phyloP scores from a whole-genome alignment of 1,284 basidiomycete genomes.

The Fomitopsis palustris region DNA sequence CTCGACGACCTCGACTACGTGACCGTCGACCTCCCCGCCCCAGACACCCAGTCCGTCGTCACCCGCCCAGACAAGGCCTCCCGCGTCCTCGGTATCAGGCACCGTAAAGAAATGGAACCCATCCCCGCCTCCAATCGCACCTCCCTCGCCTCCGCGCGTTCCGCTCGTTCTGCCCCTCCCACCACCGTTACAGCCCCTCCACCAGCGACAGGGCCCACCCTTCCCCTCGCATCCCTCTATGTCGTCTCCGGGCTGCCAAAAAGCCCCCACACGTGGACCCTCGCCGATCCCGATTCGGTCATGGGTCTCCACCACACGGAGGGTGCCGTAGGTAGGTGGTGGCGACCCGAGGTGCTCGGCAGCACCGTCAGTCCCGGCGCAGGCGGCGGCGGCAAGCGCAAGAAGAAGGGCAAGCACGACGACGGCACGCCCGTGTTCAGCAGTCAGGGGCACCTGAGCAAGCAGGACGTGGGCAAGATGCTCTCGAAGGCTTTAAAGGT shows the following conservation, averaged over 20 bases:
- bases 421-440: slow-evolving; percentile 49
- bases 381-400: slow-evolving; percentile 58
- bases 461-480: slow-evolving; percentile 85
- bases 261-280: slow-evolving; percentile 89
- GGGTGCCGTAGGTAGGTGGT: slow-evolving; percentile 88
- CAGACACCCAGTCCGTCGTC: slow-evolving; percentile 21
- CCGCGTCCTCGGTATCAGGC: slow-evolving; percentile 68
- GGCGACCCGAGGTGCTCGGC: slow-evolving; percentile 91
- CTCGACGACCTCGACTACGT: slow-evolving; percentile 70
- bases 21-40: slow-evolving; percentile 36
- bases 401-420: slow-evolving; percentile 53
- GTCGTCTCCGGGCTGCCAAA: slow-evolving; percentile 83
- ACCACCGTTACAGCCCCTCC: slow-evolving; percentile 36
- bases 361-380: slow-evolving; percentile 85
- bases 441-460: slow-evolving; percentile 70
- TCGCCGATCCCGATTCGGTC: slow-evolving; percentile 86
- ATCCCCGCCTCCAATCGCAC: slow-evolving; percentile 70
- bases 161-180: slow-evolving; percentile 51
- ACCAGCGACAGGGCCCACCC: slow-evolving; percentile 53
- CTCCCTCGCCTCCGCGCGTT: slow-evolving; percentile 70
- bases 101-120: slow-evolving; percentile 75
- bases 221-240: slow-evolving; percentile 78
- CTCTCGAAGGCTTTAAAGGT: slow-evolving; percentile 89
- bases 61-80: slow-evolving; percentile 52
- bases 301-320: slow-evolving; percentile 82